Conservation (phyloP, 2,329 filamentous ascomycete species). For the Paracorniculantispora psalliotae region DNA sequence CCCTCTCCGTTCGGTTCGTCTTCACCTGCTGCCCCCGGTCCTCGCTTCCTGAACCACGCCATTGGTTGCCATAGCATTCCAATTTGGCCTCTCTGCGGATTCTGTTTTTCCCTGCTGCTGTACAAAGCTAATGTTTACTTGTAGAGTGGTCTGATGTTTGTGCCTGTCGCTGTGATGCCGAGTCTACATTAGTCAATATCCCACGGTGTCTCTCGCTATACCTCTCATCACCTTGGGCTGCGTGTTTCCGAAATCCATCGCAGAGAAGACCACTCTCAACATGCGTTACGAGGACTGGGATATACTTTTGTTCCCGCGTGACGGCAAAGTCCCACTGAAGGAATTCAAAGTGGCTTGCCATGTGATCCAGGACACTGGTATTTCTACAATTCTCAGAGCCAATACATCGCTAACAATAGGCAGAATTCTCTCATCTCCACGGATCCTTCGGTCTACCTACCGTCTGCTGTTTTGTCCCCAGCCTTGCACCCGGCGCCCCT, state of each 20-base stretch:
- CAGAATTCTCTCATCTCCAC: constrained; percentile 49
- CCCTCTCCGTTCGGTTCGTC: background rate
- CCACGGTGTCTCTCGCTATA: background rate
- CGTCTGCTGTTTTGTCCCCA: constrained; percentile 67
- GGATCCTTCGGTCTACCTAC: constrained; percentile 53
- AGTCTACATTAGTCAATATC: background rate
- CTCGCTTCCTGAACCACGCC: background rate
- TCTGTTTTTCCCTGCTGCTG: background rate
- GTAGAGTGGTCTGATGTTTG: background rate
- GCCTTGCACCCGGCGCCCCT: constrained; percentile 49
- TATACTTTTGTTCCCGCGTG: constrained; percentile 68
- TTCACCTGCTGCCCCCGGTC: background rate
- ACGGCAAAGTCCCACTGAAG: constrained; percentile 65
- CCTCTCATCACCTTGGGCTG: background rate
- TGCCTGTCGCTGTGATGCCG: background rate
- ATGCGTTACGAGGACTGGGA: constrained; percentile 91
- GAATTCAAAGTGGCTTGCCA: constrained; percentile 80
- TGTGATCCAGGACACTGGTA: constrained; percentile 51
- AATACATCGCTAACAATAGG: background rate
- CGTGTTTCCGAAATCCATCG: background rate
- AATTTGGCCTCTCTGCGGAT: background rate
- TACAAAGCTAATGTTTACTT: background rate
- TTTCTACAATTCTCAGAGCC: background rate
- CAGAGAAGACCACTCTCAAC: constrained; percentile 21
- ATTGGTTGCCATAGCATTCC: background rate